Base-by-base conservation (phyloP, 148 eudicot species). In the Nepenthes gracilis region DNA sequence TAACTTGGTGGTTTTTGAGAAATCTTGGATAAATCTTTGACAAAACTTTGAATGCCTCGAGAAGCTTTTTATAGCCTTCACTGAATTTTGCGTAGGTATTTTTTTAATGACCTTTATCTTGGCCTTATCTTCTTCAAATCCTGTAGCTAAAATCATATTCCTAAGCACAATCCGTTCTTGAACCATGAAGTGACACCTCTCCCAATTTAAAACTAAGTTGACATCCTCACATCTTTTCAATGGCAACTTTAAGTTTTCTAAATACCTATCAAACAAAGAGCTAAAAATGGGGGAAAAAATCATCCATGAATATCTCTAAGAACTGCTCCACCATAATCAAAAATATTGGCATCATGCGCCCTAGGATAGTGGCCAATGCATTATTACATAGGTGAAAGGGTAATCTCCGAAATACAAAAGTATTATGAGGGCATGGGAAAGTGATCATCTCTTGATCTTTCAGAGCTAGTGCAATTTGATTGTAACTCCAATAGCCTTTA, bases 131-230 rank as follows among this genome's bases (percentile, higher is more conserved):
- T 8, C 45, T 36, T 35, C 45, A 6, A 58, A 8, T 2, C 61
- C 40, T 23, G 3, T n/a, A 32, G 13, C 2, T 2, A 43, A 58
- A 8, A 58, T 15, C 45, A 2, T 35, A n/a, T 58, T 43, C 2
- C 61, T 6, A 2, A 58, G 45, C 43, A 58, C 5, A 35, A 58
- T 58, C 6, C n/a, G 43, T n/a, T 58, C 43, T 4, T 5, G 2
- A 2, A 36, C 61, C 40, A 58, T 57, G 36, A 35, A 35, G n/a
- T 58, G 61, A 12, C 45, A 58, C 61, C 23, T 58, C 33, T 55
- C 58, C 61, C n/a, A 58, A 37, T 35, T 58, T 7, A 58, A 2
- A 5, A 58, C 45, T 11, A 58, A 23, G n/a, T 58, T 58, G 33
- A 11, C 11, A 2, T 58, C 5, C 43, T 35, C 12, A 58, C 61